These are phyloP conservation scores for Backusella westeae DNA, from an alignment of 192 early-diverging fungal genomes.

Conservation along the genomic window DNA sequence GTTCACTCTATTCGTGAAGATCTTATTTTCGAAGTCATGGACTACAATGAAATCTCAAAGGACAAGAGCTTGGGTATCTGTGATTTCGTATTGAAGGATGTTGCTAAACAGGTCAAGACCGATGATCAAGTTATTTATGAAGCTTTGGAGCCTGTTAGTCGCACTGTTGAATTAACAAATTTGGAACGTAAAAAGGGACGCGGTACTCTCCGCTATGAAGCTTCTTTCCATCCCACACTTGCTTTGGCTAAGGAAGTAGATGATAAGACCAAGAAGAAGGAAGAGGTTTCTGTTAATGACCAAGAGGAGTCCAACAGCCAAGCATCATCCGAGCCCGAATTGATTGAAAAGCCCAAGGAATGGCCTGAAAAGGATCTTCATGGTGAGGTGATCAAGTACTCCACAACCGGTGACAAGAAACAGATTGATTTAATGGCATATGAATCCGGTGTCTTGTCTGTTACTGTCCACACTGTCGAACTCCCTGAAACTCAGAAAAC, in stretches of 20 bases:
- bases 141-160: conserved; percentile 24
- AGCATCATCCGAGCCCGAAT: conserved; percentile 10
- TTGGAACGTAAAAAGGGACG: conserved; percentile 30
- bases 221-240: conserved; percentile 37
- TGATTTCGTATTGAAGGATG: conserved; percentile 56
- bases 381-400: conserved; percentile 36
- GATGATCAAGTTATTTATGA: conserved; percentile 33
- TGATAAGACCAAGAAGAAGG: conserved; percentile 12
- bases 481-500: conserved; percentile 14
- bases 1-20: conserved; percentile 72
- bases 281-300: neutral
- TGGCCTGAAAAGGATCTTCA: conserved; percentile 35
- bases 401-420: conserved; percentile 9
- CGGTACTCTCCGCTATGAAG: conserved; percentile 38
- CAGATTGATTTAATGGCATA: conserved; percentile 29
- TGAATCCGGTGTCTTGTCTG: conserved; percentile 52
- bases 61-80: conserved; percentile 83
- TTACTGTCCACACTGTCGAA: conserved; percentile 46
- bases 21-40: conserved; percentile 78
- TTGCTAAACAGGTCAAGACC: conserved; percentile 51
- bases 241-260: conserved; percentile 21
- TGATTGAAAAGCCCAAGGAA: conserved; percentile 3
- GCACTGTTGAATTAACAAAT: conserved; percentile 26
- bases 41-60: conserved; percentile 84
- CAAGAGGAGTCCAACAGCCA: conserved; percentile 19